Evolutionary conservation across 805 yeast species (phyloP), one percentile per base, ranked within the genome.

Genomic region (Hanseniaspora nectarophila): DNA sequence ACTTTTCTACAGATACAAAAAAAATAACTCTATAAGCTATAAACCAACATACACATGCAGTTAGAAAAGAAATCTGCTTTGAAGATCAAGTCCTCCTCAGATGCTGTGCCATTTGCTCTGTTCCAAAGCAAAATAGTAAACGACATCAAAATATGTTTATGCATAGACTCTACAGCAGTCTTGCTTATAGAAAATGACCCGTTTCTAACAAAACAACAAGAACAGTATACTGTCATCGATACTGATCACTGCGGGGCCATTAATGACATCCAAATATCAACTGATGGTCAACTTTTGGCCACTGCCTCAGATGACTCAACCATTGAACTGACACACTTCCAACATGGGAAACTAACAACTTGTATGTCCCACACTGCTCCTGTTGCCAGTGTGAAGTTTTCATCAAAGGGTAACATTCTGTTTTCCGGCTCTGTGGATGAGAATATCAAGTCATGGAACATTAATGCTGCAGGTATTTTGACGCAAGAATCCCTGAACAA

Each of bases 361-460:
- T 66, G 88, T 31, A 70, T 73, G 47, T 89, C 94, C 6, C 98
- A 90, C 61, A 86, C 95, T 0, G 90, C 81, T 56, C 90, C 86
- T 54, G 85, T 87, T 10, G 80, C 85, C 1, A 71, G 82, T n/a
- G 66, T 87, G 4, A 72, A 72, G 49, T 90, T 81, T 69, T 84
- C 78, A 56, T 65, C 71, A 37, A 82, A 81, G 62, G 95, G 96
- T 0, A 85, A 86, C 56, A 65, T 92, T 21, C 63, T 92, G 15
- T 78, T 85, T 23, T 77, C 89, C 40, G 95, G 95, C 0, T 79
- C 94, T 1, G 78, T 92, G 47, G 98, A 90, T 65, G 97, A 90
- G 62, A 86, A 90, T 48, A 81, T 92, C 15, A 75, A 89, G 48
- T 74, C 90, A 2, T 90, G 98, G 98, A 96, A 90, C 65, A 76